These are phyloP conservation scores for Hypoxylon fuscum DNA, from an alignment of 495 filamentous ascomycete species.

Conservation along the genomic window DNA sequence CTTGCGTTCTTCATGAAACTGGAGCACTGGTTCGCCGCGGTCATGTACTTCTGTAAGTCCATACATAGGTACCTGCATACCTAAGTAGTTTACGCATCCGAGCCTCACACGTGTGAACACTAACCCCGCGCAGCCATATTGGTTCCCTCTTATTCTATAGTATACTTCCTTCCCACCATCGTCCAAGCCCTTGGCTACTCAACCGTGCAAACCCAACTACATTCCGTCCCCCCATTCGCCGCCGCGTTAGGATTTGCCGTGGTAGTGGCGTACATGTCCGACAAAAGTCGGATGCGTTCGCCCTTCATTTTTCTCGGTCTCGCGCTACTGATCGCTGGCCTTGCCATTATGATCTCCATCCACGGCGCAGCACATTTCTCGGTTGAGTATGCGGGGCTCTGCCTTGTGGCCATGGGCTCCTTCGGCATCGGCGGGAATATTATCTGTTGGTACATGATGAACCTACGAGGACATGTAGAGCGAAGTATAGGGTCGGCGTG, in stretches of 20 bases:
- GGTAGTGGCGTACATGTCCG: slow-evolving; percentile 61
- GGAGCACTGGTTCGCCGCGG: slow-evolving; percentile 64
- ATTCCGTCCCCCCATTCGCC: slow-evolving; percentile 76
- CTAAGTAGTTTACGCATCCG: not conserved
- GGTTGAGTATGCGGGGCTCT: slow-evolving; percentile 70
- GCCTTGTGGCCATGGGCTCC: slow-evolving; percentile 66
- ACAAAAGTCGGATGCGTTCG: slow-evolving; percentile 56
- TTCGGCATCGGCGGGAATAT: slow-evolving; percentile 72
- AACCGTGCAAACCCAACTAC: slow-evolving; percentile 71
- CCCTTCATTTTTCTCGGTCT: slow-evolving; percentile 52
- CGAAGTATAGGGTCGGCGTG: slow-evolving; percentile 73
- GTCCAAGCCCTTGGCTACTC: slow-evolving; percentile 66
- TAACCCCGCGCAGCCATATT: slow-evolving; percentile 56
- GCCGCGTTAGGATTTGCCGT: slow-evolving; percentile 66
- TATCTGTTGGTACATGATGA: slow-evolving; percentile 85
- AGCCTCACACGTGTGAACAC: no score
- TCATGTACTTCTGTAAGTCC: slow-evolving; percentile 74
- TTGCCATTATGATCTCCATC: slow-evolving; percentile 68
- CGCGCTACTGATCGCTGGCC: slow-evolving; percentile 55
- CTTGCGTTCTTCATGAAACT: slow-evolving; percentile 72
- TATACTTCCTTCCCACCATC: slow-evolving; percentile 71
- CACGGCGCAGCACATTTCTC: slow-evolving; percentile 52
- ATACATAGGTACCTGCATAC: not conserved
- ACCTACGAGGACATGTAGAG: slow-evolving; percentile 76
- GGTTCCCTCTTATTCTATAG: slow-evolving; percentile 72